Conservation (phyloP, 306 rosid genomes). For the Quercus gilva region DNA sequence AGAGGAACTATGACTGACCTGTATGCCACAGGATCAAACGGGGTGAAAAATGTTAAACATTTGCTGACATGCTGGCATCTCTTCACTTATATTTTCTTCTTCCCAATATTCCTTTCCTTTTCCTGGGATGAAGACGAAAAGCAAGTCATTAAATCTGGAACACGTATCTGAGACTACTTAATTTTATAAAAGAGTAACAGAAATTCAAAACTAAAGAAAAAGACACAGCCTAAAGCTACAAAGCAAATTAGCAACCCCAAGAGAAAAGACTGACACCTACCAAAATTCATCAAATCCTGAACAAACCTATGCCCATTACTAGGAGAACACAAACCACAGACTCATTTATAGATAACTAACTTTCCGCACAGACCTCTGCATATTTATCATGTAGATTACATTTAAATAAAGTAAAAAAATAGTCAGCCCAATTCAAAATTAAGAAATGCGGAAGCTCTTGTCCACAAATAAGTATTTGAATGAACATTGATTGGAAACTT, state of each 20-base stretch:
- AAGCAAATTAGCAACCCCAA: not conserved
- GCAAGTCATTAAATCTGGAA: not conserved
- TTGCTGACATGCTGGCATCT: conserved; percentile 92
- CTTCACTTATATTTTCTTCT: conserved; percentile 77
- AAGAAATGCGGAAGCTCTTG: not conserved
- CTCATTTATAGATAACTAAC: not conserved
- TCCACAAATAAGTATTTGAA: not conserved
- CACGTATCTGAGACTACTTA: conserved; percentile 7
- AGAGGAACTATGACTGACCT: conserved; percentile 50
- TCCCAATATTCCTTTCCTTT: conserved; percentile 90
- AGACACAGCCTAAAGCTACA: not conserved
- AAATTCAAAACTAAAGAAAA: not conserved
- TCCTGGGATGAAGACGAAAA: conserved; percentile 46
- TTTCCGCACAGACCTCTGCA: not conserved
- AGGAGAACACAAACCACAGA: not conserved
- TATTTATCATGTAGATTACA: not conserved
- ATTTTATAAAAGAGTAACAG: not conserved
- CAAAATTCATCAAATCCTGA: not conserved
- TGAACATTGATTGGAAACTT: not conserved
- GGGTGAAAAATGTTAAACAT: conserved; percentile 98
- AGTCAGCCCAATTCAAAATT: not conserved
- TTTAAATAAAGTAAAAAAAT: not conserved
- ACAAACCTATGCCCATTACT: not conserved
- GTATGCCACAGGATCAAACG: conserved; percentile 96
- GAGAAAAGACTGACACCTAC: not conserved